A percentile compares a stretch with the other conserved stretches of the same genome.
Evolutionary conservation across 2,329 filamentous ascomycete species (phyloP).

Genomic region (Phyllosticta citriasiana): DNA sequence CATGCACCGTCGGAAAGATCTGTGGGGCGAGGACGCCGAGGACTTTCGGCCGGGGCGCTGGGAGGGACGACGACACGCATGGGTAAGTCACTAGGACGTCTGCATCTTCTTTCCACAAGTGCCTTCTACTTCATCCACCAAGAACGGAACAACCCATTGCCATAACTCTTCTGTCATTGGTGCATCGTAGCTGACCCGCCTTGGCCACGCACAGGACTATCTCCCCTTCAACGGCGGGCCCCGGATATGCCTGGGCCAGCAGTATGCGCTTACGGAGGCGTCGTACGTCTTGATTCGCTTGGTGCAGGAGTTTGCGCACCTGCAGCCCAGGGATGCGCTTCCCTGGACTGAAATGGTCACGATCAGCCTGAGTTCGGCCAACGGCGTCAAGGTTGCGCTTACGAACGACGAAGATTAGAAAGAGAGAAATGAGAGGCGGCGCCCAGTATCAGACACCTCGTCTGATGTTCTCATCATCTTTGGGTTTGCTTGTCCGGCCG

Average conservation of each 20-base stretch:
- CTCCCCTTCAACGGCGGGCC: constrained; percentile 9
- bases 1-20: constrained; percentile 42
- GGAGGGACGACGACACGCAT: constrained; percentile 27
- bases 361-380: neutral
- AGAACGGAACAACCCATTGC: neutral
- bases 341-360: neutral
- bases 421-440: neutral
- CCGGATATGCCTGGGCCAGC: constrained; percentile 3
- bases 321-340: neutral
- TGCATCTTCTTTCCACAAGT: neutral
- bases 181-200: neutral
- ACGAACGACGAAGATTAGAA: neutral
- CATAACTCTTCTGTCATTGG: neutral
- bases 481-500: neutral
- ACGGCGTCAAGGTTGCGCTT: neutral
- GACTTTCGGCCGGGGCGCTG: constrained; percentile 41
- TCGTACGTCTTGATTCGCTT: neutral
- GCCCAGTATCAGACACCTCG: neutral
- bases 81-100: constrained; percentile 13
- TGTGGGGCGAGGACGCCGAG: constrained; percentile 40
- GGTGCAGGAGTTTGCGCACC: neutral
- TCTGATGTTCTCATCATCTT: neutral
- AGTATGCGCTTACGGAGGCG: constrained; percentile 2
- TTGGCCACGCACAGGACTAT: neutral
- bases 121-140: neutral